These are phyloP conservation scores for Mortierella sp. DNA, from an alignment of 371 early-diverging fungal genomes.

Conservation along the genomic window DNA sequence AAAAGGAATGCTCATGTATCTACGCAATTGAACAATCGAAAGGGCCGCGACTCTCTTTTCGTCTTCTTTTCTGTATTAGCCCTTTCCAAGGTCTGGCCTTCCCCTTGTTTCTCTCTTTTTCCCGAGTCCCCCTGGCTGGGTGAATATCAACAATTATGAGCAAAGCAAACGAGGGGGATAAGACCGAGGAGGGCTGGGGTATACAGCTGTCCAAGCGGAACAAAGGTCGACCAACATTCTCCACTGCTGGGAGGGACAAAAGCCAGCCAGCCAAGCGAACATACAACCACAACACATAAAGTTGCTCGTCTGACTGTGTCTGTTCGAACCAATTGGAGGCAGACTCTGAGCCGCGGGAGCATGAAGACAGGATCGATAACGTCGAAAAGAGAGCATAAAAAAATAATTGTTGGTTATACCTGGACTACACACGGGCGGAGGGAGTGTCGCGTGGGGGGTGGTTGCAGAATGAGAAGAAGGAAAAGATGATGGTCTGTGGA, in stretches of 20 bases:
- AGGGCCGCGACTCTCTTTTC: background rate
- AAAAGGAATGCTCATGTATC: background rate
- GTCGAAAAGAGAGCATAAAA: slow-evolving; percentile 1
- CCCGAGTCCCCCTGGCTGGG: background rate
- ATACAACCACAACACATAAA: background rate
- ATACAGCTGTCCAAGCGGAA: background rate
- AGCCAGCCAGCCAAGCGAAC: background rate
- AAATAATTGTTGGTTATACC: background rate
- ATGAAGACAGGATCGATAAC: slow-evolving; percentile 1
- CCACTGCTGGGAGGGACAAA: slow-evolving; percentile 7
- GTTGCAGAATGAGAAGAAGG: background rate
- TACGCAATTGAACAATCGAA: background rate
- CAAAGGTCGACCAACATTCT: too few species aligned
- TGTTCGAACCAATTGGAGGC: slow-evolving; percentile 5
- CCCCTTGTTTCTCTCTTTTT: background rate
- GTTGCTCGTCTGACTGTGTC: background rate
- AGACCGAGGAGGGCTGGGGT: background rate
- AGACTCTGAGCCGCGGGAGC: background rate
- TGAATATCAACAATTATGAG: background rate
- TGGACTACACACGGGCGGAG: background rate
- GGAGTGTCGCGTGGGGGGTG: background rate
- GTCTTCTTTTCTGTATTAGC: background rate
- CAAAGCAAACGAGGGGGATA: background rate
- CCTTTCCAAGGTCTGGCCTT: too few species aligned
- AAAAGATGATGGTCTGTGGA: background rate